These are phyloP conservation scores for Pestalotiopsis sp. DNA, from an alignment of 2,329 filamentous ascomycete species.

Conservation along the genomic window DNA sequence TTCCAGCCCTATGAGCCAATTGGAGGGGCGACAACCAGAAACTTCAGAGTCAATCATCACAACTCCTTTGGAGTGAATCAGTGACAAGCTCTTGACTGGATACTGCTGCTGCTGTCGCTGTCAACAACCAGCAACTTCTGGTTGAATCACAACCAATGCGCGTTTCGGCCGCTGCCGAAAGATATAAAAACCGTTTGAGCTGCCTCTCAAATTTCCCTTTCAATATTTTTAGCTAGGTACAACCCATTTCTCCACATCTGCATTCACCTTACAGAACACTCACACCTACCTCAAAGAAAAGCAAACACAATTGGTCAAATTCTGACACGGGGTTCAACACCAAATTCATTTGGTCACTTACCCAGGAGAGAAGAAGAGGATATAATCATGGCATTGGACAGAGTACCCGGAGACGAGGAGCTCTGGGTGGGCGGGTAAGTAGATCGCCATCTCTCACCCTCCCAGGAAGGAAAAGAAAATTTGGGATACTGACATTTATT, in stretches of 20 bases:
- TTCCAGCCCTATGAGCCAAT: conserved; percentile 21
- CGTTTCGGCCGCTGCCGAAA: background rate
- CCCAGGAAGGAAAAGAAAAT: background rate
- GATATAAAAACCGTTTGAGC: background rate
- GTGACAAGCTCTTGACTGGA: no score
- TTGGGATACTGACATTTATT: background rate
- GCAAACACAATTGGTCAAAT: background rate
- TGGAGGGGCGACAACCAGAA: background rate
- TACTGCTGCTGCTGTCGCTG: background rate
- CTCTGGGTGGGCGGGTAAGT: conserved; percentile 80
- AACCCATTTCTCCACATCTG: background rate
- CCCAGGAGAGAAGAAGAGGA: background rate
- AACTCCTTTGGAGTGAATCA: background rate
- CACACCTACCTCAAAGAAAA: background rate
- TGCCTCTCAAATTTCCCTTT: background rate
- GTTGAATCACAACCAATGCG: background rate
- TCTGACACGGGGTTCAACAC: background rate
- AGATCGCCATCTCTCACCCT: background rate
- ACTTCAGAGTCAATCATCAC: background rate
- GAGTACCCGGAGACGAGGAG: conserved; percentile 69
- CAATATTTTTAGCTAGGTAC: background rate
- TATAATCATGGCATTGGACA: conserved; percentile 61
- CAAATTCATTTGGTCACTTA: background rate
- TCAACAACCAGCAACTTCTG: background rate
- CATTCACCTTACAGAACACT: background rate